These are phyloP conservation scores for Sphaerobolus stellatus DNA, from an alignment of 1,284 basidiomycete genomes.

Conservation along the genomic window DNA sequence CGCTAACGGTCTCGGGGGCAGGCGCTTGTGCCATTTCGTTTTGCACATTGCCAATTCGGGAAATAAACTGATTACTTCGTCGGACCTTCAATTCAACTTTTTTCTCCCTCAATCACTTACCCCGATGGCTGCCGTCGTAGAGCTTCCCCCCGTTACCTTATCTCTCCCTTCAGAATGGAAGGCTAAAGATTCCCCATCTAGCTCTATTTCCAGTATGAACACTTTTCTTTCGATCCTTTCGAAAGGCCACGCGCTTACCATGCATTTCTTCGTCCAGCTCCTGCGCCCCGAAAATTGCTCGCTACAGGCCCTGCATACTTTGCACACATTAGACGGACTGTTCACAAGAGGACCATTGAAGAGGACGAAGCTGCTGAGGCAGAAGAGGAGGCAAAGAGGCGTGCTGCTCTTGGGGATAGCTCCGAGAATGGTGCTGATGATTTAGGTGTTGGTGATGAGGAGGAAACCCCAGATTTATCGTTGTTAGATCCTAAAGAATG, in stretches of 20 bases:
- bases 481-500: conserved; percentile 93
- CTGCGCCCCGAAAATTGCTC: conserved; percentile 52
- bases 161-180: conserved; percentile 12
- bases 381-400: conserved; percentile 50
- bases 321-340: conserved; percentile 71
- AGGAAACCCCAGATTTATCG: conserved; percentile 75
- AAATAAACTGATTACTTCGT: too few species aligned
- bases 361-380: conserved; percentile 67
- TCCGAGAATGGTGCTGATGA: conserved; percentile 74
- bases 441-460: conserved; percentile 90
- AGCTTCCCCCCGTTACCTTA: conserved; percentile 6
- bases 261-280: conserved; percentile 25
- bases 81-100: conserved; percentile 6
- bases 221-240: not conserved
- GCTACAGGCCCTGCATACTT: conserved; percentile 86
- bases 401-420: conserved; percentile 52
- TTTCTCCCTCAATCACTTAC: not conserved
- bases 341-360: conserved; percentile 77
- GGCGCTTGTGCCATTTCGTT: too few species aligned
- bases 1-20: too few species aligned
- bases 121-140: conserved; percentile 8
- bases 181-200: not conserved
- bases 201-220: conserved; percentile 5
- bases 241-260: not conserved
- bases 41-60: too few species aligned